Evolutionary conservation across 1,284 basidiomycete genomes (phyloP).

Genomic region (Stereum hirsutum): DNA sequence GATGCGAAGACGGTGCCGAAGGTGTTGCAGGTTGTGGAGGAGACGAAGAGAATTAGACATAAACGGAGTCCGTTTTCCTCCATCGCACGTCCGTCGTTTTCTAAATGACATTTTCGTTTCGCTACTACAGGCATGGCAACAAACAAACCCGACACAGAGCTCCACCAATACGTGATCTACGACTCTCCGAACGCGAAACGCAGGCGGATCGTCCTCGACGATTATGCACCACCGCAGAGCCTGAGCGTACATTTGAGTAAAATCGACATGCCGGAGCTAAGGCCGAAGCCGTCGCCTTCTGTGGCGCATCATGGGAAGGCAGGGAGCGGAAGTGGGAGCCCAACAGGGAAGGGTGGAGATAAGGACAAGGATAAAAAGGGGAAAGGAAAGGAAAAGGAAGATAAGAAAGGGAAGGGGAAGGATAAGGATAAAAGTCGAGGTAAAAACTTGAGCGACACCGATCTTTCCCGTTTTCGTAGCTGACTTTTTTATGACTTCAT

Average conservation of each 20-base stretch:
- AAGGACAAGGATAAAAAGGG: too few species aligned
- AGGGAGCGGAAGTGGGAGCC: background rate
- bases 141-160: constrained; percentile 55
- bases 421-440: background rate
- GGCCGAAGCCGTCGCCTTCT: constrained; percentile 26
- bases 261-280: constrained; percentile 74
- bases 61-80: constrained; percentile 45
- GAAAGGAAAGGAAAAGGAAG: too few species aligned
- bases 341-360: background rate
- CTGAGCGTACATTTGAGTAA: constrained; percentile 71
- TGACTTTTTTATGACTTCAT: background rate
- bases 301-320: background rate
- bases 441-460: background rate
- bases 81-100: background rate
- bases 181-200: constrained; percentile 41
- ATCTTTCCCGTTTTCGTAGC: background rate
- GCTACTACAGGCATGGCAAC: constrained; percentile 31
- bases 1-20: constrained; percentile 63
- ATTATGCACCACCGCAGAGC: constrained; percentile 57
- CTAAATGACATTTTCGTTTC: background rate
- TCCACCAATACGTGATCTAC: constrained; percentile 74
- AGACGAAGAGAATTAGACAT: constrained; percentile 65
- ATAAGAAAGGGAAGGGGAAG: background rate
- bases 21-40: constrained; percentile 71
- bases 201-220: constrained; percentile 57